Percentiles rank a stretch among this genome's conserved stretches.
These are phyloP conservation scores for Sporothrix pseudoabietina DNA, from an alignment of 2,329 filamentous ascomycete species.

Conservation along the genomic window DNA sequence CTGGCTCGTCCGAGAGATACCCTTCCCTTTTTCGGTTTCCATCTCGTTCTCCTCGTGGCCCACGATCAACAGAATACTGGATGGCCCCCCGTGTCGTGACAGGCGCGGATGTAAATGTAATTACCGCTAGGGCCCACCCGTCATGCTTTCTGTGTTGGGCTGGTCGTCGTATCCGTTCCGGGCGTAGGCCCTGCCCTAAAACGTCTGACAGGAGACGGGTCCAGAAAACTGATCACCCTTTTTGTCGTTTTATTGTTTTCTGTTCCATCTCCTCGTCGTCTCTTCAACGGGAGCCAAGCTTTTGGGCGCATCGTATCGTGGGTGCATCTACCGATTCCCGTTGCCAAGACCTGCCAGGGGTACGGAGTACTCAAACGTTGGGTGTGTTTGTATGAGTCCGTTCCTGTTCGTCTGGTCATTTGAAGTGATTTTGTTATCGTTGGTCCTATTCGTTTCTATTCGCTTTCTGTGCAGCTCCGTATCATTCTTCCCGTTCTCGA, in stretches of 20 bases:
- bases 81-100: background rate
- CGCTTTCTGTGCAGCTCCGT: background rate
- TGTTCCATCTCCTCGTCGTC: background rate
- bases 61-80: background rate
- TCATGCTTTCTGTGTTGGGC: background rate
- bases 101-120: conserved; percentile 14
- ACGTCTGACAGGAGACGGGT: background rate
- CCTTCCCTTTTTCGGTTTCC: background rate
- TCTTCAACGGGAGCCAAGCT: conserved; percentile 1
- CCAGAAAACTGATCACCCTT: background rate
- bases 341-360: conserved; percentile 19
- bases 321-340: conserved; percentile 21
- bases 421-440: background rate
- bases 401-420: background rate
- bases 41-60: background rate
- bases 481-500: background rate
- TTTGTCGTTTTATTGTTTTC: background rate
- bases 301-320: conserved; percentile 4
- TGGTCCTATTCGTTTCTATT: background rate
- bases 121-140: background rate
- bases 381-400: background rate
- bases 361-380: background rate
- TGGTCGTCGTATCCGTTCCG: background rate
- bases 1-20: no score
- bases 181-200: background rate